Base-by-base conservation (phyloP, 257 asterid species). In the Cruciata laevipes region DNA sequence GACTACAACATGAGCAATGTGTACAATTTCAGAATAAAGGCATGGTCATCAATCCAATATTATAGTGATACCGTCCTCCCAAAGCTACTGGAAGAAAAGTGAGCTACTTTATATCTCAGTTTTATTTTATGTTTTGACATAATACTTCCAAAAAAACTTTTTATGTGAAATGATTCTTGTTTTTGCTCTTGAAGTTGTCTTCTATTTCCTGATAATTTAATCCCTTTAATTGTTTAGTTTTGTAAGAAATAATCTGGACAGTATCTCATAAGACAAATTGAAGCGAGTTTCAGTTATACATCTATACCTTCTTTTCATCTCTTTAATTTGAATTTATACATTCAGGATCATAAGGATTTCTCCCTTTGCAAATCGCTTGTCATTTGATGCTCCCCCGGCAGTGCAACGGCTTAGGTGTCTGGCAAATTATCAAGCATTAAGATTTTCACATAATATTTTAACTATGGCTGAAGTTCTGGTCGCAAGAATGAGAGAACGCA, bases 71-170 rank as follows among this genome's bases (percentile, higher is more conserved):
- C 76, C 52, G 99, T 94, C 76, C 87, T 90, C 57, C 99, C 99
- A 32, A 88, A 85, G 88, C 80, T 94, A 69, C 93, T 90, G 35
- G 99, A 94, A 83, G 96, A 88, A 75, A 90, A 84, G 99, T 94
- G 81, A 87, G 96, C 78, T 65, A 20, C 40, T 33, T 69, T 70
- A 16, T 25, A 73, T 14, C 58, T 66, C 58, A n/a, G 27, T 56
- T 42, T 32, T 30, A 44, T 38, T 40, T 57, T 61, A 71, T 32
- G 64, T 62, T 77, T 53, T 23, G 20, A 0, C 3, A 32, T 33
- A 13, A 13, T 31, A 32, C 18, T 40, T 25, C 20, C 13, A 42
- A 3, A 16, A 37, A 37, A 37, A 37, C 40, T 7, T n/a, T n/a
- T n/a, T n/a, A n/a, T n/a, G n/a, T n/a, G 7, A 13, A 6, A 5